A percentile compares a stretch with the other conserved stretches of the same genome.
Evolutionary conservation across 2,329 filamentous ascomycete genomes (phyloP).

Genomic region (Thelonectria blattea): DNA sequence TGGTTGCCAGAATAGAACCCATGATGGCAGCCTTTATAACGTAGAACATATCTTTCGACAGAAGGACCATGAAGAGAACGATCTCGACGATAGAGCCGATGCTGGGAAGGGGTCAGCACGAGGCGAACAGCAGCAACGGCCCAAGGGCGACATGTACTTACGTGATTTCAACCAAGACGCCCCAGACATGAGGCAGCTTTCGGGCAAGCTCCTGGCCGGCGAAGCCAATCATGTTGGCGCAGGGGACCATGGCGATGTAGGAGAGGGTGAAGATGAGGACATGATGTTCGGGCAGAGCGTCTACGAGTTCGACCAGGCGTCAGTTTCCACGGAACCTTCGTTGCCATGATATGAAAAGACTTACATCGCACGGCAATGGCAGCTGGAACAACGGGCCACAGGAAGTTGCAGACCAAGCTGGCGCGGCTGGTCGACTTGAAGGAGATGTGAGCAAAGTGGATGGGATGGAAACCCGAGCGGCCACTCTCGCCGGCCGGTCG

Average conservation of each 20-base stretch:
- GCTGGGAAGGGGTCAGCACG: slow-evolving; percentile 36
- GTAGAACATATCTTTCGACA: slow-evolving; percentile 61
- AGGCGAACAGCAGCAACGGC: not conserved
- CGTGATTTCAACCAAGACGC: slow-evolving; percentile 66
- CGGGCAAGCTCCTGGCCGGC: slow-evolving; percentile 73
- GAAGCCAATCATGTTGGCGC: slow-evolving; percentile 58
- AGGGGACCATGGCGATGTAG: slow-evolving; percentile 59
- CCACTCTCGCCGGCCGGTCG: slow-evolving; percentile 52
- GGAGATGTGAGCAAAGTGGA: slow-evolving; percentile 51
- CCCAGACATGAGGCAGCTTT: slow-evolving; percentile 77
- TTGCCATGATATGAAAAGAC: slow-evolving; percentile 12
- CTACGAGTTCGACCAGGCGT: slow-evolving; percentile 23
- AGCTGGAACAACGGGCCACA: slow-evolving; percentile 58
- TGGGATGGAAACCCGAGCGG: slow-evolving; percentile 51
- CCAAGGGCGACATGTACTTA: too few species aligned
- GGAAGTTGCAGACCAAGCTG: slow-evolving; percentile 53
- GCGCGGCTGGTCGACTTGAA: slow-evolving; percentile 52
- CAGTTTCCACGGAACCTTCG: slow-evolving; percentile 3
- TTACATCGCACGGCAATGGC: slow-evolving; percentile 52
- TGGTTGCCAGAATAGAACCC: slow-evolving; percentile 81
- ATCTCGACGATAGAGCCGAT: slow-evolving; percentile 81
- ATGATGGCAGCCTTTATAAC: slow-evolving; percentile 85
- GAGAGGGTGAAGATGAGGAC: slow-evolving; percentile 54
- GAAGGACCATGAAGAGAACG: slow-evolving; percentile 79
- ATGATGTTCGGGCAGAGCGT: slow-evolving; percentile 45